Base-by-base conservation (phyloP, 75 land plant genomes). In the Selaginella moellendorffii region DNA sequence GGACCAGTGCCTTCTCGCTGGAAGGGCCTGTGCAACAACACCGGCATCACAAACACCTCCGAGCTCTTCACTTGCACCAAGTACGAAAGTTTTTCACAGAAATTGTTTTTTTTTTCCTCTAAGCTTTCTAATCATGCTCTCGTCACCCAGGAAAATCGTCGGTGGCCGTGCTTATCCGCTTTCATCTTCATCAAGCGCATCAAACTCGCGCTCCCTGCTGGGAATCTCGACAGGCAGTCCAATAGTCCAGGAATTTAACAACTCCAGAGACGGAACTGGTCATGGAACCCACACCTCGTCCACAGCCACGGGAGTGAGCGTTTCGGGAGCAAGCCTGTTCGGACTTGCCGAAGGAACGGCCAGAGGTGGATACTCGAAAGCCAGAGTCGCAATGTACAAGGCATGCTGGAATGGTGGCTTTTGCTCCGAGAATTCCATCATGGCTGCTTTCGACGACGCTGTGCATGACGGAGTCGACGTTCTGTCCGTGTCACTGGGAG, bases 1-100 rank as follows among this genome's bases (percentile, higher is more conserved):
- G 80, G 80, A 0, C 85, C 87, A 0, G 64, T 84, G 46, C 85
- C 85, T 8, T 64, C 75, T 0, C 76, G 31, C 30, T 84, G 87
- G 87, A 76, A 64, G 54, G 87, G 87, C 46, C 14, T 36, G 5
- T 36, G 46, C 14, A 36, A 36, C 46, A 36, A 36, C 46, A 36
- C 46, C 14, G 46, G 46, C 5, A 14, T 36, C 10, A 36, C 5
- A 36, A 36, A 36, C 46, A 36, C 10, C 46, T 36, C 46, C 14
- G 46, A 36, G 10, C 46, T 36, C 10, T 36, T 36, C 46, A 36
- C 46, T 36, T 36, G 46, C 46, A 36, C 46, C 5, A 36, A 36
- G 46, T 36, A 5, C 46, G 46, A n/a, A n/a, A n/a, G n/a, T n/a
- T n/a, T n/a, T n/a, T n/a, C n/a, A n/a, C n/a, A n/a, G n/a, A n/a